Base-by-base conservation (phyloP, 2,329 filamentous ascomycete genomes). In the Epichloe brachyelytri region DNA sequence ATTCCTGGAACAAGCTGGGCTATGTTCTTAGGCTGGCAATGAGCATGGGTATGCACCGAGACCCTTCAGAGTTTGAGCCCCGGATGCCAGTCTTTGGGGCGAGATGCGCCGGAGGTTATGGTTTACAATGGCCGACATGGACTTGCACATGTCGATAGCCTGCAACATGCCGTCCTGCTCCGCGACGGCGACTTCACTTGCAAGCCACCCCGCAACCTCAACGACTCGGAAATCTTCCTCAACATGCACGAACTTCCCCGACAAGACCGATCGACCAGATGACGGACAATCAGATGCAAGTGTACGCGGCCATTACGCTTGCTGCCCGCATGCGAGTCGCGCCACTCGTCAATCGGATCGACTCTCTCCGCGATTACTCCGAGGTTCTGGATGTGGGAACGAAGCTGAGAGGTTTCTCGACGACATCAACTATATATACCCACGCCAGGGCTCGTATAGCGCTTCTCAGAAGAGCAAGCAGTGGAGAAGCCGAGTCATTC, bases 41-140 rank as follows among this genome's bases (percentile, higher is more conserved):
- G 76, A 75, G 72, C 3, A 79, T 80, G 75, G 77, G 76, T 3
- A 64, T 80, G 45, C 77, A 80, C 56, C 70, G 76, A 4, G 77
- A 80, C 49, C 75, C 77, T 3, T 72, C 72, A 14, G 77, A 80
- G 55, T 78, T 75, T 51, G 67, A 70, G 26, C 65, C 68, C 3
- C 69, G 71, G 33, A 71, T 79, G 48, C 66, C 68, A 5, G 66
- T 74, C 0, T 79, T 56, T 67, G 72, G 43, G 71, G 71, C n/a
- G 77, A 80, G 60, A 68, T 74, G 54, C 66, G 77, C 36, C 68
- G 77, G n/a, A 69, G 73, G 53, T 59, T 80, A 22, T 80, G 77
- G 77, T 78, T 71, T 48, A 76, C 75, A 3, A 73, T 80, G 40
- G 63, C 78, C 38, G 77, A 80, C 55, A 72, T 79, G 63, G 77